A percentile compares a stretch with the other conserved stretches of the same genome.
phyloP scores from a whole-genome alignment of 2,329 filamentous ascomycete genomes.

The Ceratocystiopsis brevicomis region DNA sequence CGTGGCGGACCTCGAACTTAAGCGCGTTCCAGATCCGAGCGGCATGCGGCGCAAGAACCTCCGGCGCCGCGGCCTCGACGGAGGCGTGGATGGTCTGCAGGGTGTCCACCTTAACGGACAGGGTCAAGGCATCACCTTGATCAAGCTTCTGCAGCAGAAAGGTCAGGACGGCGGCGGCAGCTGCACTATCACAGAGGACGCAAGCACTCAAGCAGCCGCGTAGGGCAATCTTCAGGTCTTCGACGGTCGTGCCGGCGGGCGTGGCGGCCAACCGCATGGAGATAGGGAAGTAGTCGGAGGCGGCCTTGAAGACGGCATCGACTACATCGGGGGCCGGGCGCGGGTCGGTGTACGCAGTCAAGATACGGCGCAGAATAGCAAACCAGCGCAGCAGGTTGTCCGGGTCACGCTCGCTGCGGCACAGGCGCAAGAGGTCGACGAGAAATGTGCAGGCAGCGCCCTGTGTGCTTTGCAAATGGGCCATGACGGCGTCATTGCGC shows the following conservation, averaged over 20 bases:
- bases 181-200: conserved; percentile 33
- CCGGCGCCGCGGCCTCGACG: conserved; percentile 24
- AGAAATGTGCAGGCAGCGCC: conserved; percentile 28
- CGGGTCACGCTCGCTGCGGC: conserved; percentile 35
- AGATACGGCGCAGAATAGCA: conserved; percentile 25
- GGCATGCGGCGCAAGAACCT: conserved; percentile 28
- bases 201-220: conserved; percentile 14
- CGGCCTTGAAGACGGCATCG: conserved; percentile 32
- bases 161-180: conserved; percentile 28
- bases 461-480: conserved; percentile 14
- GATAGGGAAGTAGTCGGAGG: conserved; percentile 43
- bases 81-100: conserved; percentile 36
- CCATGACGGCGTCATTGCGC: conserved; percentile 12
- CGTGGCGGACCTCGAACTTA: conserved; percentile 43
- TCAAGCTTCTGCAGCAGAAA: conserved; percentile 39
- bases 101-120: conserved; percentile 40
- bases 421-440: conserved; percentile 29
- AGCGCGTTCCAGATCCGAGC: conserved; percentile 38
- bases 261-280: conserved; percentile 33
- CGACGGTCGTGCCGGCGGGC: conserved; percentile 31
- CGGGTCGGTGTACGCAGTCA: conserved; percentile 21
- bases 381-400: conserved; percentile 40
- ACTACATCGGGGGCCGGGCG: conserved; percentile 23
- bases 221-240: conserved; percentile 34
- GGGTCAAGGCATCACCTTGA: conserved; percentile 37